Percentiles rank a stretch among this genome's conserved stretches.
phyloP scores from a whole-genome alignment of 2,329 filamentous ascomycete genomes.

The Phyllachora maydis region DNA sequence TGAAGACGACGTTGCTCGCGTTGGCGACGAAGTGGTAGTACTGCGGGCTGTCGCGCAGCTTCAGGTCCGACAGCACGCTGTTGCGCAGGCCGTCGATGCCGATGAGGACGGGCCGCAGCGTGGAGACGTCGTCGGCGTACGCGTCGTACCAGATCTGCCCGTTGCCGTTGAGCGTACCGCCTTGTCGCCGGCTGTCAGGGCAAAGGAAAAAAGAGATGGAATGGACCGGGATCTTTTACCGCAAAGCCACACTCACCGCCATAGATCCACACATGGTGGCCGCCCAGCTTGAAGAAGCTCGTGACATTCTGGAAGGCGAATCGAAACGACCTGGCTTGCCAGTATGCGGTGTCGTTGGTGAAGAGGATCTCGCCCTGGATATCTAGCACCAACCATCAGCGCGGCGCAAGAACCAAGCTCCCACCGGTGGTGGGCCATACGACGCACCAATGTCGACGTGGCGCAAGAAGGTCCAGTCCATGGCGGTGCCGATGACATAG shows the following conservation, averaged over 20 bases:
- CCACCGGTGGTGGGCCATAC: slow-evolving; percentile 9
- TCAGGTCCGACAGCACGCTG: slow-evolving; percentile 33
- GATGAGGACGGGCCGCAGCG: slow-evolving; percentile 37
- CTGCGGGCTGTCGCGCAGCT: slow-evolving; percentile 29
- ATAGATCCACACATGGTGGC: slow-evolving; percentile 45
- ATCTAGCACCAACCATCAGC: slow-evolving; percentile 3
- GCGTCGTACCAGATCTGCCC: slow-evolving; percentile 45
- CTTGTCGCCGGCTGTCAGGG: slow-evolving; percentile 5
- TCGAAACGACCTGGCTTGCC: slow-evolving; percentile 40
- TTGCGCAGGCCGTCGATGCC: slow-evolving; percentile 35
- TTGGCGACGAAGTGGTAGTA: slow-evolving; percentile 45
- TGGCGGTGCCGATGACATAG: slow-evolving; percentile 39
- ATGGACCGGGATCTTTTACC: slow-evolving; percentile 1
- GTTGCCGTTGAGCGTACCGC: slow-evolving; percentile 31
- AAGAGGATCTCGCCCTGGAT: slow-evolving; percentile 26
- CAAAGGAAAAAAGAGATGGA: background rate
- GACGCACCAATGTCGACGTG: slow-evolving; percentile 40
- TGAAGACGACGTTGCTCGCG: slow-evolving; percentile 36
- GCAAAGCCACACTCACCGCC: too few species aligned
- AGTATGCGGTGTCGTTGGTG: slow-evolving; percentile 44
- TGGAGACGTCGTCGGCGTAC: slow-evolving; percentile 33
- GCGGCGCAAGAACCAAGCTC: too few species aligned
- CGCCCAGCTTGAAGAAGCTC: slow-evolving; percentile 47
- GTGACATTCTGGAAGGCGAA: slow-evolving; percentile 45
- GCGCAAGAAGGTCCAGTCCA: slow-evolving; percentile 40